These are phyloP conservation scores for Lasiodiplodia theobromae DNA, from an alignment of 2,329 filamentous ascomycete species.

Conservation along the genomic window DNA sequence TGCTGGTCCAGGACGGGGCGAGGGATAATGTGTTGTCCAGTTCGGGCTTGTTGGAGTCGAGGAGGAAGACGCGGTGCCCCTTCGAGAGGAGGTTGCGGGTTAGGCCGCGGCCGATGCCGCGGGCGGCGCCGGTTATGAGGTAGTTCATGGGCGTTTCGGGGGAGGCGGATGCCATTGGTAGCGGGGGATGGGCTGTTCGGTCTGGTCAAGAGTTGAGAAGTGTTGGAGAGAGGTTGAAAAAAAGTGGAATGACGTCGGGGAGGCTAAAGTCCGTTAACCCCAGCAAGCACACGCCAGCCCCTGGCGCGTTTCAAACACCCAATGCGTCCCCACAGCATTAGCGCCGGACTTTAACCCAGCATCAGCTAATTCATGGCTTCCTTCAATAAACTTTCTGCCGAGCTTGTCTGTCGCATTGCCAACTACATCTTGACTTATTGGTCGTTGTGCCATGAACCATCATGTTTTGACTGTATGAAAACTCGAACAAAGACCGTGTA, in stretches of 20 bases:
- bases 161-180: conserved; percentile 7
- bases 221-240: neutral
- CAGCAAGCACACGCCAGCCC: neutral
- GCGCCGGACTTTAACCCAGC: too few relatives aligned
- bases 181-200: neutral
- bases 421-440: too few relatives aligned
- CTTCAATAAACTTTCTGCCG: too few relatives aligned
- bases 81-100: conserved; percentile 51
- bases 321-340: too few relatives aligned
- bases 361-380: too few relatives aligned
- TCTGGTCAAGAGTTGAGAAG: neutral
- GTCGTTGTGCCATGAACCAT: too few relatives aligned
- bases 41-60: conserved; percentile 53
- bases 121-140: conserved; percentile 52
- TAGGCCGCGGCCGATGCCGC: conserved; percentile 56
- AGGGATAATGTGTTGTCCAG: conserved; percentile 45
- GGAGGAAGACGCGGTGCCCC: conserved; percentile 55
- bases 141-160: conserved; percentile 34
- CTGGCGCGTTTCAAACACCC: too few relatives aligned
- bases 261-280: neutral
- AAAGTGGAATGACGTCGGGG: conserved; percentile 5
- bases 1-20: conserved; percentile 32
- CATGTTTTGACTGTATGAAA: too few relatives aligned
- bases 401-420: too few relatives aligned
- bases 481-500: too few relatives aligned